phyloP scores from a whole-genome alignment of 305 asterid genomes.

The Andrographis paniculata region DNA sequence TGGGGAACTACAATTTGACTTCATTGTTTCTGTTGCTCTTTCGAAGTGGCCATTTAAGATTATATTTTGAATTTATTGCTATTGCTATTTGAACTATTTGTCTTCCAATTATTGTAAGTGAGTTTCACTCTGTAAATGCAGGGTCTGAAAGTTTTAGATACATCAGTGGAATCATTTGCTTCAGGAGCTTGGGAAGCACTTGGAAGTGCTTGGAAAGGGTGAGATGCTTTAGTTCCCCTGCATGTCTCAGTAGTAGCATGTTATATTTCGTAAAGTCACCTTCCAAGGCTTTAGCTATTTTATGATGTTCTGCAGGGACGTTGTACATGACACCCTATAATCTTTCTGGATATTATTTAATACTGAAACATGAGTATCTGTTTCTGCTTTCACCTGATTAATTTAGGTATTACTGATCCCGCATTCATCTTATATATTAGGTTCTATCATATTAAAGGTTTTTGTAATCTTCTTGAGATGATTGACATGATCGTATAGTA shows the following conservation, averaged over 20 bases:
- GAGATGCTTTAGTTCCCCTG: conserved; percentile 30
- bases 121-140: conserved; percentile 20
- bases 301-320: neutral
- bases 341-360: no score
- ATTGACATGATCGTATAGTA: neutral
- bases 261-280: no score
- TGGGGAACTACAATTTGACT: conserved; percentile 6
- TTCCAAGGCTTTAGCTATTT: neutral
- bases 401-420: no score
- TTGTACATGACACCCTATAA: neutral
- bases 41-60: conserved; percentile 13
- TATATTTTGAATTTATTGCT: neutral
- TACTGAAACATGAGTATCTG: no score
- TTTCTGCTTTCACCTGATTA: no score
- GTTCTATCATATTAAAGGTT: neutral
- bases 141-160: conserved; percentile 50
- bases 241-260: no score
- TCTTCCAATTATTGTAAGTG: neutral
- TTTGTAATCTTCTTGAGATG: neutral
- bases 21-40: neutral
- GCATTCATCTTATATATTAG: no score
- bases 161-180: conserved; percentile 51
- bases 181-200: conserved; percentile 63
- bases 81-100: neutral
- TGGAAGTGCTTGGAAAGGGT: conserved; percentile 58